Evolutionary conservation across 2,329 filamentous ascomycete genomes (phyloP).

Genomic region (Chlorencoelia australis): DNA sequence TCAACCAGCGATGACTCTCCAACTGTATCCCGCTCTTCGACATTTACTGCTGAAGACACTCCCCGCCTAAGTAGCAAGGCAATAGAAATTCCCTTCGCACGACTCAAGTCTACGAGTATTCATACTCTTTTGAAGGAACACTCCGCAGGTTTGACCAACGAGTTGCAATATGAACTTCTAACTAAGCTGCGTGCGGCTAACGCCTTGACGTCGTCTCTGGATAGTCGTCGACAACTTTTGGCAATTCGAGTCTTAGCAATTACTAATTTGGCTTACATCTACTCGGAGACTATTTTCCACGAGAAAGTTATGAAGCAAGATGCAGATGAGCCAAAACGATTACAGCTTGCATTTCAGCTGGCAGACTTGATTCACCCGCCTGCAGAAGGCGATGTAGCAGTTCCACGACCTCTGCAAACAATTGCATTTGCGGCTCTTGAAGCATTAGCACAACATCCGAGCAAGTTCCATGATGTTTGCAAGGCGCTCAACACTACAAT

Average conservation of each 20-base stretch:
- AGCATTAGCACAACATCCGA: conserved; percentile 72
- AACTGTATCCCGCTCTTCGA: conserved; percentile 15
- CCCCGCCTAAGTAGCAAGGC: conserved; percentile 20
- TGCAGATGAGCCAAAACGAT: conserved; percentile 75
- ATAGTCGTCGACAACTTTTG: conserved; percentile 65
- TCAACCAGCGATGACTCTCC: conserved; percentile 29
- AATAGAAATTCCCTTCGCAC: conserved; percentile 42
- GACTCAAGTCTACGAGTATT: conserved; percentile 41
- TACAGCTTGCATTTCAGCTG: conserved; percentile 86
- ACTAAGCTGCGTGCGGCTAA: conserved; percentile 77
- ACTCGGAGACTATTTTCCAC: conserved; percentile 71
- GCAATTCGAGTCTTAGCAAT: conserved; percentile 77
- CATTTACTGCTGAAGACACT: conserved; percentile 18
- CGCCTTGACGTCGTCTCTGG: conserved; percentile 56
- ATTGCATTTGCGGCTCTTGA: conserved; percentile 74
- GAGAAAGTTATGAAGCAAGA: conserved; percentile 82
- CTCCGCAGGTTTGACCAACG: conserved; percentile 56
- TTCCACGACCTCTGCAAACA: conserved; percentile 71
- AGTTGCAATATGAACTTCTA: conserved; percentile 73
- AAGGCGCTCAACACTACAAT: conserved; percentile 91
- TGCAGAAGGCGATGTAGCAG: conserved; percentile 52
- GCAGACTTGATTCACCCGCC: conserved; percentile 84
- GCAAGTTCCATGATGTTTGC: conserved; percentile 71
- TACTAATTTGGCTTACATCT: conserved; percentile 83
- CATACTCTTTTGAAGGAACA: conserved; percentile 46